Conservation (phyloP, 2,329 filamentous ascomycete species). For the Pezizomycotina sp. region DNA sequence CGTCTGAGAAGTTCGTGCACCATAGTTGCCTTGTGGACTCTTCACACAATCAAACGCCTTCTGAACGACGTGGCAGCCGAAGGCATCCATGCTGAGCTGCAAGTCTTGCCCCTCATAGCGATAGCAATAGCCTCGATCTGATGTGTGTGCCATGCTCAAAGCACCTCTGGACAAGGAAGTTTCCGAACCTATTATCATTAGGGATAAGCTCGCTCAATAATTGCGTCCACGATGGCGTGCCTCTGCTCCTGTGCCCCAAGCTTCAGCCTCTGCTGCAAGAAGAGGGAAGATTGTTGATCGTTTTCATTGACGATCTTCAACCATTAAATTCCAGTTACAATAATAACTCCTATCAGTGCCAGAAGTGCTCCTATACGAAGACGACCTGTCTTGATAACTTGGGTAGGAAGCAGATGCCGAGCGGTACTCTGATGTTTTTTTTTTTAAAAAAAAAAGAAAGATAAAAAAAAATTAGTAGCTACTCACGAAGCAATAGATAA, state of each 20-base stretch:
- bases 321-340: conserved; percentile 98
- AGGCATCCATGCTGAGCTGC: conserved; percentile 92
- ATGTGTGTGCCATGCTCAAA: conserved; percentile 95
- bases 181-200: conserved; percentile 99
- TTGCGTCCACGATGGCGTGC: conserved; percentile 51
- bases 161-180: conserved; percentile 95
- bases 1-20: conserved; percentile 90
- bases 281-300: conserved; percentile 97
- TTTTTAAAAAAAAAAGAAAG: no score
- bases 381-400: no score
- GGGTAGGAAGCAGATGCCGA: no score
- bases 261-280: conserved; percentile 98
- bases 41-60: conserved; percentile 94
- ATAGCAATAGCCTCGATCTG: conserved; percentile 91
- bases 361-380: no score
- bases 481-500: no score
- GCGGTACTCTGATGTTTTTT: no score
- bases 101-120: conserved; percentile 81
- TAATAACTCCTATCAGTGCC: conserved; percentile 89
- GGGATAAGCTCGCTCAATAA: conserved; percentile 71
- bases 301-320: conserved; percentile 99
- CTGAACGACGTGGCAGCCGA: conserved; percentile 94
- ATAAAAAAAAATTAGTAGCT: no score
- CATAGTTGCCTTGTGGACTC: conserved; percentile 96
- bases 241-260: conserved; percentile 87